phyloP scores from a whole-genome alignment of 225 moss, liverwort and hornwort genomes.

The Takakia lepidozioides region DNA sequence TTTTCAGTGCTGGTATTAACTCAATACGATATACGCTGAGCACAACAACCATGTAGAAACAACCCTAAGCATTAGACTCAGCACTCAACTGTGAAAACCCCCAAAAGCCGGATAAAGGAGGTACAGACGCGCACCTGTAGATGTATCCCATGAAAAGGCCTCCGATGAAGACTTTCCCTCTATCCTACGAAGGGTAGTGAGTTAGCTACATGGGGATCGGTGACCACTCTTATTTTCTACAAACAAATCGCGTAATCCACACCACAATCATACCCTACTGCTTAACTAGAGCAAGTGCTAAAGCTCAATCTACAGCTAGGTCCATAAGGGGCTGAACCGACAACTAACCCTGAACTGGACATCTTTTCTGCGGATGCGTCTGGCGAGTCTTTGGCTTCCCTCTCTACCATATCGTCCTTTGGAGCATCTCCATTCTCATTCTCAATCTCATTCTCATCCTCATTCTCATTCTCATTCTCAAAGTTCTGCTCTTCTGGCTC shows the following conservation, averaged over 20 bases:
- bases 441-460: slow-evolving; percentile 41
- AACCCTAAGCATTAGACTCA: too few species aligned
- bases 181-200: slow-evolving; percentile 47
- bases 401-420: slow-evolving; percentile 60
- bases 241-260: slow-evolving; percentile 79
- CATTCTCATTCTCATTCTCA: slow-evolving; percentile 40
- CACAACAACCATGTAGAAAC: too few species aligned
- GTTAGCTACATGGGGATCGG: slow-evolving; percentile 76
- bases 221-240: slow-evolving; percentile 78
- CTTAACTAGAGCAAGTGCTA: slow-evolving; percentile 56
- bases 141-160: slow-evolving; percentile 99
- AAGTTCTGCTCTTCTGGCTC: slow-evolving; percentile 45
- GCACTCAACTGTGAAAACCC: too few species aligned
- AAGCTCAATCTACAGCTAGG: slow-evolving; percentile 33
- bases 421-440: slow-evolving; percentile 41
- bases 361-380: slow-evolving; percentile 51
- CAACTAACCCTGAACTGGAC: slow-evolving; percentile 67
- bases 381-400: slow-evolving; percentile 52
- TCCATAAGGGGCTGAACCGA: slow-evolving; percentile 71
- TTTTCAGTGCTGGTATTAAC: too few species aligned
- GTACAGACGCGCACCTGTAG: slow-evolving; percentile 59
- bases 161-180: slow-evolving; percentile 99
- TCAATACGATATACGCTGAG: too few species aligned
- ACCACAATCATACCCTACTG: slow-evolving; percentile 66
- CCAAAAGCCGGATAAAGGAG: too few species aligned